A percentile compares a stretch with the other conserved stretches of the same genome.
Conservation (phyloP, 306 rosid genomes). For the Quercus aquifolioides region DNA sequence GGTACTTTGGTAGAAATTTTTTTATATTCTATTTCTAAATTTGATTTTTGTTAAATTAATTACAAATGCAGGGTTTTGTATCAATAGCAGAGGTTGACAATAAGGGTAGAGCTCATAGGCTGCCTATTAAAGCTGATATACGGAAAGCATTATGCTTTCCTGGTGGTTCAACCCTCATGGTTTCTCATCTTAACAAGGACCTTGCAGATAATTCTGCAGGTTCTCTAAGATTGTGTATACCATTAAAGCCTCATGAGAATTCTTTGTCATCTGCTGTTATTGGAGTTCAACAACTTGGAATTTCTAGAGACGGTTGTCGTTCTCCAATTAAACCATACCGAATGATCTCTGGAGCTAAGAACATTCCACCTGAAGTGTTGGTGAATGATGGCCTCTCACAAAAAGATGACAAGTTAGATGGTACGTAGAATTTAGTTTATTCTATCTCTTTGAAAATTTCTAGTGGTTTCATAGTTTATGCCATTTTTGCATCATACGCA, state of each 20-base stretch:
- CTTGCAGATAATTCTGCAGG: slow-evolving; percentile 31
- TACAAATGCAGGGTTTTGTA: slow-evolving; percentile 59
- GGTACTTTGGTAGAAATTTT: background rate
- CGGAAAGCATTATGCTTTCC: slow-evolving; percentile 82
- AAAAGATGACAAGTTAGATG: slow-evolving; percentile 28
- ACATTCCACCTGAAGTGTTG: slow-evolving; percentile 29
- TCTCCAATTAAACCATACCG: slow-evolving; percentile 27
- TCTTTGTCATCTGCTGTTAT: slow-evolving; percentile 21
- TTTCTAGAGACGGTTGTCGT: slow-evolving; percentile 21
- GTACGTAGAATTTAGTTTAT: slow-evolving; percentile 22
- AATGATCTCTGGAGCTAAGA: slow-evolving; percentile 16
- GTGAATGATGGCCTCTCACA: slow-evolving; percentile 28
- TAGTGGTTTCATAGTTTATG: background rate
- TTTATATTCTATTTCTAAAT: slow-evolving; percentile 19
- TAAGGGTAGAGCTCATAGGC: slow-evolving; percentile 64
- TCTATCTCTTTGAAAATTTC: background rate
- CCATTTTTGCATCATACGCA: background rate
- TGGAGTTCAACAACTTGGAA: slow-evolving; percentile 27
- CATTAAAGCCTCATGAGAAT: slow-evolving; percentile 39
- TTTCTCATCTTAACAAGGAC: slow-evolving; percentile 58
- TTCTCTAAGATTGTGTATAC: slow-evolving; percentile 32
- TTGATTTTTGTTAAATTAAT: background rate
- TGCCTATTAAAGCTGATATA: slow-evolving; percentile 77
- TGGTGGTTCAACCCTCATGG: slow-evolving; percentile 91
- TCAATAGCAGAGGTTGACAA: slow-evolving; percentile 75